A percentile compares a stretch with the other conserved stretches of the same genome.
These are phyloP conservation scores for Ophiostoma sp. DNA, from an alignment of 2,329 filamentous ascomycete species.

Conservation along the genomic window DNA sequence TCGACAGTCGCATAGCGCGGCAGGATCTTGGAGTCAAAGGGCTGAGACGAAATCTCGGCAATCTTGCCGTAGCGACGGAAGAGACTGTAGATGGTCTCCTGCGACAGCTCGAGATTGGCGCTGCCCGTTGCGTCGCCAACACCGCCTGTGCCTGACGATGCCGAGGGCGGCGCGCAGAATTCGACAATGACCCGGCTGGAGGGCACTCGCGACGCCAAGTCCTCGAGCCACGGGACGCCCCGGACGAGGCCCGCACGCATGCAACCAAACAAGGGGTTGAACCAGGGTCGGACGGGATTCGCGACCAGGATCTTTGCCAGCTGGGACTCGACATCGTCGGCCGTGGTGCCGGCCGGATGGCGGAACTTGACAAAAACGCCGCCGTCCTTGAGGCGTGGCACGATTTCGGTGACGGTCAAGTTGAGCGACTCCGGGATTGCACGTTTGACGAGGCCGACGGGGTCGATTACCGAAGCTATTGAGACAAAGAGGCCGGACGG, in stretches of 20 bases:
- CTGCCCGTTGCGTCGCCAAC: slow-evolving; percentile 43
- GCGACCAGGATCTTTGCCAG: slow-evolving; percentile 61
- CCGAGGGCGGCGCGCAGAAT: slow-evolving; percentile 66
- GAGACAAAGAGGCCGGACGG: slow-evolving; percentile 3
- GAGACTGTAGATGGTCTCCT: slow-evolving; percentile 79
- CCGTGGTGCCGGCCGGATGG: slow-evolving; percentile 39
- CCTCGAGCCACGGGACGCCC: slow-evolving; percentile 89
- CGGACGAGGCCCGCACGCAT: slow-evolving; percentile 69
- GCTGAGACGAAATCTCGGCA: slow-evolving; percentile 73
- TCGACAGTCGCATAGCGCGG: slow-evolving; percentile 77
- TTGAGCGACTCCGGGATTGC: slow-evolving; percentile 58
- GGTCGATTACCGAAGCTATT: slow-evolving; percentile 37
- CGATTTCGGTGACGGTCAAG: slow-evolving; percentile 70
- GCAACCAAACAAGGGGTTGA: slow-evolving; percentile 66
- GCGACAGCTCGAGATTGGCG: slow-evolving; percentile 70
- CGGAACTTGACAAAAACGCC: slow-evolving; percentile 88
- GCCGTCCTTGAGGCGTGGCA: slow-evolving; percentile 83
- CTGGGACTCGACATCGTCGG: slow-evolving; percentile 43
- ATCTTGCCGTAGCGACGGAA: slow-evolving; percentile 91
- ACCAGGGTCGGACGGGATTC: slow-evolving; percentile 78
- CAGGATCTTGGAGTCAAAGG: slow-evolving; percentile 76
- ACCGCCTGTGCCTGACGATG: slow-evolving; percentile 14
- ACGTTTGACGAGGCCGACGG: slow-evolving; percentile 51
- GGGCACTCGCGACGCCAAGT: slow-evolving; percentile 72
- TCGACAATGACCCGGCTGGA: slow-evolving; percentile 73